Evolutionary conservation across 2,329 filamentous ascomycete genomes (phyloP), one percentile per base, ranked within the genome.

Genomic region (Alternaria triticina): DNA sequence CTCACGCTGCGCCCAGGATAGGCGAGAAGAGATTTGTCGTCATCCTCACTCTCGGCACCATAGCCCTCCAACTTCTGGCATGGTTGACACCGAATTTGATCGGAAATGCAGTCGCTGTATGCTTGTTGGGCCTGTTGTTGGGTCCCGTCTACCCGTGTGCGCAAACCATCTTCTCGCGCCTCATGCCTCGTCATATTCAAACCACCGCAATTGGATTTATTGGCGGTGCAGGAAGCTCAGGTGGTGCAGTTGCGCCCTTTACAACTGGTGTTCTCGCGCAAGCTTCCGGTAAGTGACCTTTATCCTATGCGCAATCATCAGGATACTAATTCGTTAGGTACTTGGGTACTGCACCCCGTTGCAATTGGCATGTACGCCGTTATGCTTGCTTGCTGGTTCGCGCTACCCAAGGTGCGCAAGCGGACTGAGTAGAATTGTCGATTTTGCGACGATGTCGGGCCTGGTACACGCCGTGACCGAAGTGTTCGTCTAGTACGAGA

Each of bases 91-190:
- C 91, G 1, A 92, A 93, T 74, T 82, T 94, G 40, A 82, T 83
- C 59, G 82, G 82, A 27, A 80, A 84, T 50, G 81, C 83, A n/a
- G 81, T 86, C 27, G 83, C 84, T 12, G 81, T 78, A 0, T 74
- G 77, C 2, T 81, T 96, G 23, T 85, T 96, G 17, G 93, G 93
- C 12, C 79, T 96, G 8, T 79, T 96, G 28, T 83, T 96, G 0
- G 93, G 93, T 0, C 92, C 93, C 0, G 85, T 96, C 5, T 96
- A 94, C 73, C 92, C 93, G 0, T 94, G 91, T 74, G 87, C 89
- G 0, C 85, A 87, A 4, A 86, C 87, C 1, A 83, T 92, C 6
- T 89, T 92, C 68, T 85, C 89, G 58, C 83, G 86, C 43, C 80
- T 86, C 36, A 84, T 93, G 76, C 86, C 85, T 15, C 82, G 86